Evolutionary conservation across 176 grass and related monocot genomes (phyloP).

Genomic region (Olyra latifolia): DNA sequence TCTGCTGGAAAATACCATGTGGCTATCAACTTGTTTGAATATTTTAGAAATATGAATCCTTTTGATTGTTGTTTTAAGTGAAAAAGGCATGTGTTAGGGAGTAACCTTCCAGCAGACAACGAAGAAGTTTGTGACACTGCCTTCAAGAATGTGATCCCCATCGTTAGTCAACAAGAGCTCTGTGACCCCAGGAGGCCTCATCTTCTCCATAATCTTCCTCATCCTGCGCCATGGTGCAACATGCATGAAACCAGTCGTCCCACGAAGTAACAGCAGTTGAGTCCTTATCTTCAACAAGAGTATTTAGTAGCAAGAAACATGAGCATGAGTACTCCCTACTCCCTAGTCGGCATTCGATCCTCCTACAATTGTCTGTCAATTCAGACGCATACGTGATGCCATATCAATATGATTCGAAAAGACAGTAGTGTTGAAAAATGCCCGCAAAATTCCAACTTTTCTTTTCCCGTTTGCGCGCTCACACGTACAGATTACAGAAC

Average conservation of each 20-base stretch:
- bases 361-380: not conserved
- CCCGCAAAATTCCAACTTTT: not conserved
- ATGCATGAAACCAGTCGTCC: not conserved
- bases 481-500: not conserved
- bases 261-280: not conserved
- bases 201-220: slow-evolving; percentile 81
- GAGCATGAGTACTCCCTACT: no score
- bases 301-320: no score
- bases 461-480: no score
- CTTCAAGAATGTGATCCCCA: slow-evolving; percentile 85
- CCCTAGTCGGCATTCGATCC: not conserved
- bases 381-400: no score
- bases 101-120: slow-evolving; percentile 62
- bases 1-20: not conserved
- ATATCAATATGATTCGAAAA: not conserved
- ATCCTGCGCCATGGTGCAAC: slow-evolving; percentile 37
- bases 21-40: not conserved
- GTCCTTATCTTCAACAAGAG: no score
- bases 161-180: slow-evolving; percentile 82
- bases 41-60: not conserved
- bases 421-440: not conserved
- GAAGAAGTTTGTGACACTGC: slow-evolving; percentile 82
- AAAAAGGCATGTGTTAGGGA: not conserved
- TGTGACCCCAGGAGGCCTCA: slow-evolving; percentile 69
- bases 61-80: not conserved